These are phyloP conservation scores for Aspergillus funiculosus DNA, from an alignment of 495 filamentous ascomycete species.

Conservation along the genomic window DNA sequence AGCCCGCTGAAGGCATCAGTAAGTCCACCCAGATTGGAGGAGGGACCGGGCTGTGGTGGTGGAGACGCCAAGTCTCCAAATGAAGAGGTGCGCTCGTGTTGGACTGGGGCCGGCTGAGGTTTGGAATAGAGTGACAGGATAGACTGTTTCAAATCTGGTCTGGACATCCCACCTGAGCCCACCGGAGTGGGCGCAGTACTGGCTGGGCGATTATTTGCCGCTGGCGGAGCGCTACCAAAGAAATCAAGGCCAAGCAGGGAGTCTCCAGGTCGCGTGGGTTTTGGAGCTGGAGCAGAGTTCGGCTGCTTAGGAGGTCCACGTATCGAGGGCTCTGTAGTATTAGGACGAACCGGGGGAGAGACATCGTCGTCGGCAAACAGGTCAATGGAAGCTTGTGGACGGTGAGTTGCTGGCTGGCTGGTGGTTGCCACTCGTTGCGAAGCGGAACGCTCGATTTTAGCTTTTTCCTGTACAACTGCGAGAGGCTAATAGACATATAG, in stretches of 20 bases:
- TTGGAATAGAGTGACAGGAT: constrained; percentile 94
- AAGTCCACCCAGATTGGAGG: constrained; percentile 62
- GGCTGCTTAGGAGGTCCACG: constrained; percentile 53
- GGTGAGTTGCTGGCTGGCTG: constrained; percentile 36
- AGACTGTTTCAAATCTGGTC: constrained; percentile 93
- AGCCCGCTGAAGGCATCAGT: constrained; percentile 85
- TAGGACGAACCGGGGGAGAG: constrained; percentile 58
- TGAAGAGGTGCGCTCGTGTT: constrained; percentile 54
- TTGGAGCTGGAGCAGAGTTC: constrained; percentile 48
- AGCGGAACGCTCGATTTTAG: constrained; percentile 57
- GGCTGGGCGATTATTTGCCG: constrained; percentile 60
- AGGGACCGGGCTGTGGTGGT: constrained; percentile 36
- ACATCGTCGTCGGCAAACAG: constrained; percentile 57
- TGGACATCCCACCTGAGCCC: constrained; percentile 56
- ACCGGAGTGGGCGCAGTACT: constrained; percentile 61
- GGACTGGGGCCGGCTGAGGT: constrained; percentile 53
- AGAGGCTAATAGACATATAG: constrained; percentile 51
- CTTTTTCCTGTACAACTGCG: constrained; percentile 67
- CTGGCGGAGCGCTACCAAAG: constrained; percentile 63
- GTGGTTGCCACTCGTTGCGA: constrained; percentile 45
- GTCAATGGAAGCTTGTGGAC: constrained; percentile 49
- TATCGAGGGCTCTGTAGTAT: constrained; percentile 57
- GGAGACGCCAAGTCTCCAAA: constrained; percentile 66
- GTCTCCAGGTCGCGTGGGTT: constrained; percentile 66
- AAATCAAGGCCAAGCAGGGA: constrained; percentile 93